phyloP scores from a whole-genome alignment of 768 basidiomycete genomes.

The Mycena floridula region DNA sequence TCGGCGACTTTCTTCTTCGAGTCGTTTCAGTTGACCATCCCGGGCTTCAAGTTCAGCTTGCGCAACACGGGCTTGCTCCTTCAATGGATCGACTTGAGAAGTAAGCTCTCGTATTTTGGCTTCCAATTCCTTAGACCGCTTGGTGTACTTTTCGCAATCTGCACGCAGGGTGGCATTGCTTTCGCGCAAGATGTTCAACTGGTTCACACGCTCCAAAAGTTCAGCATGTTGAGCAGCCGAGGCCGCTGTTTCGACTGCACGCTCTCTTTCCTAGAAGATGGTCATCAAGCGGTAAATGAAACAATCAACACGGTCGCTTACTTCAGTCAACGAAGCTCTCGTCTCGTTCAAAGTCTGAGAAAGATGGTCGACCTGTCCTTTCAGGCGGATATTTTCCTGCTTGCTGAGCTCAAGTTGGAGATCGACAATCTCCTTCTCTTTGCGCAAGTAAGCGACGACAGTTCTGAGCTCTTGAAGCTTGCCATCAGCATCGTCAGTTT shows the following conservation, averaged over 20 bases:
- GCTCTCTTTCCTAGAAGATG: constrained; percentile 65
- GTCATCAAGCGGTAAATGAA: constrained; percentile 1
- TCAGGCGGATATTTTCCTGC: constrained; percentile 68
- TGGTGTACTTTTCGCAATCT: constrained; percentile 66
- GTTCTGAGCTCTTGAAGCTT: constrained; percentile 71
- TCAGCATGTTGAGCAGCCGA: constrained; percentile 80
- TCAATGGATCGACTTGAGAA: constrained; percentile 65
- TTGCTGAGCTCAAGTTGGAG: constrained; percentile 77
- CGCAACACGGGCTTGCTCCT: constrained; percentile 59
- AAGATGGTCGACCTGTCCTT: constrained; percentile 70
- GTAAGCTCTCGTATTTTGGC: constrained; percentile 50
- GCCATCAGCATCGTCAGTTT: constrained; percentile 46
- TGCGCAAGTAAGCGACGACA: constrained; percentile 76
- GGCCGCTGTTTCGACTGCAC: constrained; percentile 60
- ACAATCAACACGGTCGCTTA: constrained; percentile 17
- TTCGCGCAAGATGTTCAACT: constrained; percentile 80
- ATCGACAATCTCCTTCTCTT: constrained; percentile 90
- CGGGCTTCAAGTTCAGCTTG: constrained; percentile 73
- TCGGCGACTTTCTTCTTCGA: constrained; percentile 70
- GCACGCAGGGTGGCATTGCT: constrained; percentile 82
- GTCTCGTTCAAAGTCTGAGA: constrained; percentile 66
- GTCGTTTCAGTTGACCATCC: constrained; percentile 55
- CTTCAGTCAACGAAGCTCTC: constrained; percentile 65
- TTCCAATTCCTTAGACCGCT: constrained; percentile 64
- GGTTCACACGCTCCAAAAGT: constrained; percentile 80